phyloP scores from a whole-genome alignment of 2,329 filamentous ascomycete genomes.

The Lecanosticta acicola region DNA sequence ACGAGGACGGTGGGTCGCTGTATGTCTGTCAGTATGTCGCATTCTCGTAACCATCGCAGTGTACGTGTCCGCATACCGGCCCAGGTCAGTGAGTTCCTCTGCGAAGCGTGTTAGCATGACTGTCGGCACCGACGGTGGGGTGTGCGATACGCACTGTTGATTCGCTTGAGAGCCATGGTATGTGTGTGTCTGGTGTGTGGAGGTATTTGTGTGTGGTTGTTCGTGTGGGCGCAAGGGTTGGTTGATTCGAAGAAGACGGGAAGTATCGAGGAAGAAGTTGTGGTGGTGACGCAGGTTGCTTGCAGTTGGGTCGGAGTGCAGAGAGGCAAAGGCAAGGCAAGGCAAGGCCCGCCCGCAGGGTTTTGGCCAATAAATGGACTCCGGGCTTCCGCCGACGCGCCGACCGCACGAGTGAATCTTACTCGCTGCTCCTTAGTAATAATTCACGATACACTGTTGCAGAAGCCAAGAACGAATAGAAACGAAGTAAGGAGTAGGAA shows the following conservation, averaged over 20 bases:
- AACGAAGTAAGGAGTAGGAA: too few relatives aligned
- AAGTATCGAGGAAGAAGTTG: conserved; percentile 3
- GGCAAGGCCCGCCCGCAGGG: background rate
- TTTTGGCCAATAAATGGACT: background rate
- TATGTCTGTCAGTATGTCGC: conserved; percentile 31
- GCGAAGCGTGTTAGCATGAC: conserved; percentile 9
- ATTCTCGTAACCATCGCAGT: background rate
- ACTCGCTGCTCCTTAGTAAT: background rate
- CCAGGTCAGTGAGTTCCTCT: conserved; percentile 76
- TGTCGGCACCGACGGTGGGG: background rate
- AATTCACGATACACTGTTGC: too few relatives aligned
- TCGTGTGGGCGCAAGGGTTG: conserved; percentile 8
- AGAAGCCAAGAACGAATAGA: too few relatives aligned
- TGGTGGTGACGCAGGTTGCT: too few relatives aligned
- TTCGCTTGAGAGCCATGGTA: conserved; percentile 81
- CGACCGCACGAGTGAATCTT: background rate
- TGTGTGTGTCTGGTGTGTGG: conserved; percentile 20
- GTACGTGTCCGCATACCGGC: conserved; percentile 56
- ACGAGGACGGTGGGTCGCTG: conserved; percentile 97
- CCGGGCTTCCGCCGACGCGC: background rate
- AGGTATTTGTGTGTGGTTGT: conserved; percentile 19
- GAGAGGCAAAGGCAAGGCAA: background rate
- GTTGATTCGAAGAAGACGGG: conserved; percentile 2
- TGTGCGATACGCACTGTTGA: conserved; percentile 55
- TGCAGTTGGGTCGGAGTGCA: too few relatives aligned